Evolutionary conservation across 2,329 filamentous ascomycete genomes (phyloP), one percentile per base, ranked within the genome.

Genomic region (Pyrenophora seminiperda): DNA sequence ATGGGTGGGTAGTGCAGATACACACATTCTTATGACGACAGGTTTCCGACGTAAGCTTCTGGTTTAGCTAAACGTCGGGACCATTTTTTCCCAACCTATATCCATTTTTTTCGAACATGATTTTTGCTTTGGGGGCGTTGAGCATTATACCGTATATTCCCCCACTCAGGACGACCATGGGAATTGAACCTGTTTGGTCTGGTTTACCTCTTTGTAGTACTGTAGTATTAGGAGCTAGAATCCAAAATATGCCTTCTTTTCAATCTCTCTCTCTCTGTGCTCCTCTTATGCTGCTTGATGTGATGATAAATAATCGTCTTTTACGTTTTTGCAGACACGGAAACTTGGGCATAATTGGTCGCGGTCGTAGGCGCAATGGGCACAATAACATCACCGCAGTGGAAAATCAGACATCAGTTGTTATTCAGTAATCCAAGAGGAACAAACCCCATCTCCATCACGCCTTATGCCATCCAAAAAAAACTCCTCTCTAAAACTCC

Each of bases 81-180:
- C 56, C 57, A 59, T 64, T 59, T 65, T 65, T n/a, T n/a, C n/a
- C n/a, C n/a, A 67, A 60, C 61, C 62, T 46, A 63, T 65, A 61
- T 58, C 56, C 56, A 57, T 55, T 51, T 57, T 47, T 44, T 52
- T 27, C 5, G 5, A 5, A 27, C 24, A 27, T 13, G 24, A 27
- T 27, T 27, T 27, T 27, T 27, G 3, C 24, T 27, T 27, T 27
- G 24, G 27, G 46, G 41, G 47, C 32, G 41, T 49, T 66, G 50
- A n/a, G 68, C 68, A 67, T 69, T 72, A 72, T 72, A 72, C 68
- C 68, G 65, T 68, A 66, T 66, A 66, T 66, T 67, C 58, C 24
- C 10, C 24, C 57, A 58, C 56, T 48, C 44, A 30, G n/a, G n/a
- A n/a, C n/a, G 24, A 27, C 24, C 9, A 27, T 7, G 24, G 24